These are phyloP conservation scores for Begonia loranthoides DNA, from an alignment of 306 rosid genomes.

Conservation along the genomic window DNA sequence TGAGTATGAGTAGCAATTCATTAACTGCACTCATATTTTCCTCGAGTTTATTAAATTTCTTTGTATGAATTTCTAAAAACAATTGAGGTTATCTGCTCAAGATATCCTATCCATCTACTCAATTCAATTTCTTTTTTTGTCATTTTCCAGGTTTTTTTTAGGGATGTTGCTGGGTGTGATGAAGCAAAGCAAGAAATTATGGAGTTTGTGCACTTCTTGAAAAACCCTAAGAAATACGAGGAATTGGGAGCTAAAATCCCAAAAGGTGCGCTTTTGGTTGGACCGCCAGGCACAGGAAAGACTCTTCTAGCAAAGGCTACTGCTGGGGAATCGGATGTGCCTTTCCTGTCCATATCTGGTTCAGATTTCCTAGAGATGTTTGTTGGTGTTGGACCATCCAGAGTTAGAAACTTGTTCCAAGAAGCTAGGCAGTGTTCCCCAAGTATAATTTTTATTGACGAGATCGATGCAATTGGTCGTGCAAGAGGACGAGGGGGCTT, in stretches of 20 bases:
- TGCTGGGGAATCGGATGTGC: conserved; percentile 95
- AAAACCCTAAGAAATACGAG: conserved; percentile 87
- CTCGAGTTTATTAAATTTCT: background rate
- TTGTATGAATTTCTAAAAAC: too few relatives aligned
- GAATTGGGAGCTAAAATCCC: conserved; percentile 95
- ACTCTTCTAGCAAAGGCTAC: conserved; percentile 96
- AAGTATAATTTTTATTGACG: conserved; percentile 88
- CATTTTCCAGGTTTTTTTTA: conserved; percentile 51
- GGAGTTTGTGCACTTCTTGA: conserved; percentile 96
- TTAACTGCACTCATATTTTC: too few relatives aligned
- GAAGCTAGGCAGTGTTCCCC: conserved; percentile 97
- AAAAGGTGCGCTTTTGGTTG: conserved; percentile 90
- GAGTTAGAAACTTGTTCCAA: conserved; percentile 92
- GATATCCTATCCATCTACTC: too few relatives aligned
- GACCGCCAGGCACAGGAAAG: conserved; percentile 98
- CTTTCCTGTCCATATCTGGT: conserved; percentile 88
- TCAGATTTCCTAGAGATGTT: conserved; percentile 97
- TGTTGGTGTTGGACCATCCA: conserved; percentile 96
- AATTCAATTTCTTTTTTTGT: background rate
- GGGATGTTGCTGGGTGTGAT: conserved; percentile 96
- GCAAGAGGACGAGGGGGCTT: conserved; percentile 95
- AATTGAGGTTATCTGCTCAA: too few relatives aligned
- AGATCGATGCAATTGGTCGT: conserved; percentile 96
- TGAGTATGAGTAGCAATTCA: background rate
- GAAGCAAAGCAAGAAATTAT: conserved; percentile 94